Evolutionary conservation across 768 basidiomycete genomes (phyloP), one percentile per base, ranked within the genome.

Genomic region (Rhodotorula graminis): DNA sequence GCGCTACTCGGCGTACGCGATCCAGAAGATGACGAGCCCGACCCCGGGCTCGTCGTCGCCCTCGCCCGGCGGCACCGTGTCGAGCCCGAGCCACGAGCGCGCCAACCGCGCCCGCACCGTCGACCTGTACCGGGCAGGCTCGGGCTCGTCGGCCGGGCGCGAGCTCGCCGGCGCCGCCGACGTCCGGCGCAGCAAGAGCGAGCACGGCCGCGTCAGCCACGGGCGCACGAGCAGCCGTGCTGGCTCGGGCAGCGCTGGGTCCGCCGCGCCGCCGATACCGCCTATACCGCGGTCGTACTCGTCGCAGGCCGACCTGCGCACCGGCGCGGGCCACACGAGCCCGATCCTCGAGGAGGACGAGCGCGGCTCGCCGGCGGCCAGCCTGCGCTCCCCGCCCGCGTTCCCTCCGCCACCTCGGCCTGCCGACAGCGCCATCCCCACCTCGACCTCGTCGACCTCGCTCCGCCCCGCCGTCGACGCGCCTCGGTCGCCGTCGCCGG

Each of bases 1-100:
- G 80, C 90, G 96, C 0, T 98, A 93, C 82, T 96, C 93, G 56
- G 88, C 89, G 3, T 98, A 95, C 80, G 91, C 93, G 74, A 90
- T 97, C 77, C 88, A 90, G 60, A 94, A 94, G 82, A 94, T 98
- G 89, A 89, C 92, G 7, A 88, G 88, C 16, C 71, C 71, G 23
- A 49, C 29, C 2, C 58, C 57, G 0, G 65, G 57, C 33, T 25
- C 25, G 85, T 65, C 67, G 44, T n/a, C 27, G 7, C 42, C 60
- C 12, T 42, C 42, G 27, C 27, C 40, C 23, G 58, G 37, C 12
- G 40, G 56, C 59, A 25, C 23, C 25, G 21, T 40, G n/a, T 23
- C 42, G 2, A 40, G 60, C 10, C 15, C 29, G 16, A 21, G 37
- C 44, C 14, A 46, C 14, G 25, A 23, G 42, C 23, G 56, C 19